These are phyloP conservation scores for Xanthoconium purpureum DNA, from an alignment of 768 basidiomycete genomes.

Conservation along the genomic window DNA sequence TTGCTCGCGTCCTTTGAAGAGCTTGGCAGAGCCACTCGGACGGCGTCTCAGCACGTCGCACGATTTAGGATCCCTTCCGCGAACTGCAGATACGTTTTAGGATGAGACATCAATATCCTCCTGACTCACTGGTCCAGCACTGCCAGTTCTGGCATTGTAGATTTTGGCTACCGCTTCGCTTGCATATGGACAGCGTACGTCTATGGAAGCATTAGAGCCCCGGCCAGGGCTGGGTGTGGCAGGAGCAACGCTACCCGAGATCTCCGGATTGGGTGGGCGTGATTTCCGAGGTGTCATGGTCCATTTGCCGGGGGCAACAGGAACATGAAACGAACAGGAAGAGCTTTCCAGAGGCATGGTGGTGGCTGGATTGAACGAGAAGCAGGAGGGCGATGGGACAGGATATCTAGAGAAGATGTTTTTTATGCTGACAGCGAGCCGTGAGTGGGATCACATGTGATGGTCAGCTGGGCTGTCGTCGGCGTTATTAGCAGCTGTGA, in stretches of 20 bases:
- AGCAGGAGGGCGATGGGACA: slow-evolving; percentile 19
- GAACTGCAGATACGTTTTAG: slow-evolving; percentile 2
- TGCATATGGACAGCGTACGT: slow-evolving; percentile 20
- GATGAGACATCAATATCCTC: slow-evolving; percentile 8
- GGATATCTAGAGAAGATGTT: slow-evolving; percentile 36
- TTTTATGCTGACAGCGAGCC: slow-evolving; percentile 32
- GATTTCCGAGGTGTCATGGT: slow-evolving; percentile 20
- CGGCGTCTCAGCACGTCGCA: slow-evolving; percentile 35
- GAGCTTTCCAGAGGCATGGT: slow-evolving; percentile 9
- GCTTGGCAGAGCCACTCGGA: slow-evolving; percentile 27
- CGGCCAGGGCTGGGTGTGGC: background rate
- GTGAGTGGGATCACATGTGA: slow-evolving; percentile 14
- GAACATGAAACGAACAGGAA: slow-evolving; percentile 9
- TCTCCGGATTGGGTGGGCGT: slow-evolving; percentile 23
- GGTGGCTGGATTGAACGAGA: slow-evolving; percentile 17
- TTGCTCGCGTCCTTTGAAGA: slow-evolving; percentile 12
- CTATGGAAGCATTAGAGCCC: background rate
- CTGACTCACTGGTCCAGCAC: slow-evolving; percentile 7
- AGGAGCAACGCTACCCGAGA: slow-evolving; percentile 8
- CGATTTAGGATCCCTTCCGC: slow-evolving; percentile 15
- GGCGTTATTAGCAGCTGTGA: background rate
- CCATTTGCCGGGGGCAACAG: slow-evolving; percentile 3
- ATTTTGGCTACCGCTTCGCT: slow-evolving; percentile 13
- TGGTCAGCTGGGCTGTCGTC: slow-evolving; percentile 4
- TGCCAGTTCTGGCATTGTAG: background rate